phyloP scores from a whole-genome alignment of 1,284 basidiomycete species.

The Boletus smithii region DNA sequence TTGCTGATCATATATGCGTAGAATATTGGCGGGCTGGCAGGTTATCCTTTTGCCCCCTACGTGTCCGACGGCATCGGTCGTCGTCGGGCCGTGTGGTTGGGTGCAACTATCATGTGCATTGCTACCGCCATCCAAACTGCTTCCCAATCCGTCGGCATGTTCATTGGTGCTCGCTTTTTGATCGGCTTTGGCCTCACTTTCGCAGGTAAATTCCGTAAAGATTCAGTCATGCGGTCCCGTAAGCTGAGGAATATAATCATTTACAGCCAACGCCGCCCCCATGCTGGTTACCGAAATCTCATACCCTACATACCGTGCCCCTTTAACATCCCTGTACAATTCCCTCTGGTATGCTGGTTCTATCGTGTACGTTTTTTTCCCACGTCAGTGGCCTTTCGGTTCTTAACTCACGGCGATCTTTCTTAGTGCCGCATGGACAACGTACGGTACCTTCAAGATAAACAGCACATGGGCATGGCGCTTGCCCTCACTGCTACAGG shows the following conservation, averaged over 20 bases:
- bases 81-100: slow-evolving; percentile 57
- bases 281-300: slow-evolving; percentile 73
- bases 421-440: slow-evolving; percentile 67
- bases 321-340: slow-evolving; percentile 71
- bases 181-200: slow-evolving; percentile 81
- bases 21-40: slow-evolving; percentile 67
- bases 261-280: slow-evolving; percentile 59
- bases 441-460: slow-evolving; percentile 71
- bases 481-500: slow-evolving; percentile 63
- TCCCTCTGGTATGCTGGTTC: slow-evolving; percentile 77
- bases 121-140: slow-evolving; percentile 68
- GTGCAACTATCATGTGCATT: slow-evolving; percentile 61
- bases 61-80: slow-evolving; percentile 68
- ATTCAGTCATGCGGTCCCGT: background rate
- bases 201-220: slow-evolving; percentile 41
- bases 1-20: slow-evolving; percentile 25
- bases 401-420: background rate
- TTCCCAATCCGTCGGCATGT: slow-evolving; percentile 74
- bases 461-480: slow-evolving; percentile 70
- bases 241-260: slow-evolving; percentile 1
- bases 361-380: slow-evolving; percentile 49
- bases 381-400: background rate
- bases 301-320: slow-evolving; percentile 73
- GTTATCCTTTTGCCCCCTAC: slow-evolving; percentile 70
- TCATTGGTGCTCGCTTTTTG: slow-evolving; percentile 76